phyloP scores from a whole-genome alignment of 306 rosid species.

The Biancaea sappan region DNA sequence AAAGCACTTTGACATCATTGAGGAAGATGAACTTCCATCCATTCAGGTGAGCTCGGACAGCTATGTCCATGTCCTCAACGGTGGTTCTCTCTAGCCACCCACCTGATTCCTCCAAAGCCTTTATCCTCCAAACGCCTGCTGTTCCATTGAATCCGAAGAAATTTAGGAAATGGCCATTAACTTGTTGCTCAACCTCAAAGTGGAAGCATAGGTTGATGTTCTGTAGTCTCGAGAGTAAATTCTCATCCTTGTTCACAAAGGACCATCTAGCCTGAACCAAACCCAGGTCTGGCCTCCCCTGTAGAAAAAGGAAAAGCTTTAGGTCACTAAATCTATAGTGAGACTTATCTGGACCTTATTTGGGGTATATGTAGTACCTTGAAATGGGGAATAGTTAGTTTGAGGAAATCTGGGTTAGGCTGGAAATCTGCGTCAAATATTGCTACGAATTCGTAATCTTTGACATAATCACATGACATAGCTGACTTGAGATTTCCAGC shows the following conservation, averaged over 20 bases:
- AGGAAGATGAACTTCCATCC: constrained; percentile 94
- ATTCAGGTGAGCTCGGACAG: constrained; percentile 83
- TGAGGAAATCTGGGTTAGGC: constrained; percentile 91
- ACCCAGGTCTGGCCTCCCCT: constrained; percentile 89
- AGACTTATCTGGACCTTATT: not conserved
- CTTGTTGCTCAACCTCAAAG: constrained; percentile 98
- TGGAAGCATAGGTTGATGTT: constrained; percentile 94
- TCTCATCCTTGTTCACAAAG: constrained; percentile 91
- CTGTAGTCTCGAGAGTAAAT: constrained; percentile 85
- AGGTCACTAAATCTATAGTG: constrained; percentile 19
- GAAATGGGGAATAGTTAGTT: constrained; percentile 86
- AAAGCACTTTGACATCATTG: constrained; percentile 86
- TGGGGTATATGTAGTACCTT: constrained; percentile 52
- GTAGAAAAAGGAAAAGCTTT: constrained; percentile 6
- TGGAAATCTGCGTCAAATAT: constrained; percentile 91
- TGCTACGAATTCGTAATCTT: constrained; percentile 85
- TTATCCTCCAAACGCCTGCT: constrained; percentile 92
- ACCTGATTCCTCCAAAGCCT: constrained; percentile 91
- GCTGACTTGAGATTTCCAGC: constrained; percentile 97
- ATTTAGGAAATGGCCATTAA: constrained; percentile 75
- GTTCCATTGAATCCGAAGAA: constrained; percentile 98
- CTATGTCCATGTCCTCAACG: constrained; percentile 96
- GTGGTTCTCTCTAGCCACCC: constrained; percentile 97
- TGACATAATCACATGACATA: constrained; percentile 89
- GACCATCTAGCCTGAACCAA: constrained; percentile 94